Evolutionary conservation across 768 basidiomycete genomes (phyloP), one percentile per base, ranked within the genome.

Genomic region (Rhodotorula kratochvilovae): DNA sequence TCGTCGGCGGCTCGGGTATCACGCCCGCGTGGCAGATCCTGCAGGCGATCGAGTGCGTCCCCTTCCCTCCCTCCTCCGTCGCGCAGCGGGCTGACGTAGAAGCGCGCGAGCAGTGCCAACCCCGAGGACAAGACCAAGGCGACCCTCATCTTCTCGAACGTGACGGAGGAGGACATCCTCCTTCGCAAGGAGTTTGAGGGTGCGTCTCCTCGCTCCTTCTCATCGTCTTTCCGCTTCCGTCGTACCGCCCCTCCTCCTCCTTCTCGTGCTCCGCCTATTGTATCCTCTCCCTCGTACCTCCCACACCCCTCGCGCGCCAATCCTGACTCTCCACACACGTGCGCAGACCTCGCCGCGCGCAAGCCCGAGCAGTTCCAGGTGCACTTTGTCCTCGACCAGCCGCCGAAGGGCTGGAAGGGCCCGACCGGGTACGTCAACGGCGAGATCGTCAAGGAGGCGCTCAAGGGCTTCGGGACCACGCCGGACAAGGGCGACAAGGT

Each of bases 1-100:
- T 98, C 76, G 91, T 91, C 45, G 96, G 96, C 63, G 96, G 96
- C 64, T 89, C 87, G 74, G 96, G 96, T 79, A 92, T 98, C 73
- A 83, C 82, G 2, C 81, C 81, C 48, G 80, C 81, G 79, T 69
- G 58, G 67, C 67, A 62, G 55, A 33, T 68, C 46, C 55, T 68
- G 29, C 67, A 62, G 45, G 59, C 42, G 13, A 39, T 54, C 33
- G 39, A 46, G 45, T 59, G 58, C 36, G 58, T 59, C 21, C 31
- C 16, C 15, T 33, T 59, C 21, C 31, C 16, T 12, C 21, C n/a
- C 50, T 51, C 50, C 10, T 23, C 23, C 48, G 23, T 13, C 13
- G 45, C 5, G 45, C 45, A 12, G 15, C n/a, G n/a, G n/a, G n/a
- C n/a, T n/a, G n/a, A n/a, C n/a, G n/a, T n/a, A n/a, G n/a, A n/a